Evolutionary conservation across 768 basidiomycete genomes (phyloP).

Genomic region (Amanita pseudoporphyria): DNA sequence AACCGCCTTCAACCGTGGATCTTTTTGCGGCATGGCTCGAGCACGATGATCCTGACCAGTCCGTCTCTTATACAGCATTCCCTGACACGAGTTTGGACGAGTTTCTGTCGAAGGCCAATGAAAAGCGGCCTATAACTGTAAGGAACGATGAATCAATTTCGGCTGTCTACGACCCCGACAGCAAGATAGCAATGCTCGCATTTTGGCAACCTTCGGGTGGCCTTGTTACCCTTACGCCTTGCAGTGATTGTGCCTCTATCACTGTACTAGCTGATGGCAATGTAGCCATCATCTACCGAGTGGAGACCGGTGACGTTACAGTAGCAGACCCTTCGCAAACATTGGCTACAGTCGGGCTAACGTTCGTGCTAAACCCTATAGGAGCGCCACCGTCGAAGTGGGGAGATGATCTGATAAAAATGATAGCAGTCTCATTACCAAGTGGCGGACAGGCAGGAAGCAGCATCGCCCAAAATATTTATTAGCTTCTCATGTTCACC

Average conservation of each 20-base stretch:
- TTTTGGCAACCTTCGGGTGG: slow-evolving; percentile 48
- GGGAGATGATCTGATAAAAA: slow-evolving; percentile 18
- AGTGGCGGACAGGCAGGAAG: slow-evolving; percentile 39
- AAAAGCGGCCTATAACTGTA: slow-evolving; percentile 25
- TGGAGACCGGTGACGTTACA: slow-evolving; percentile 33
- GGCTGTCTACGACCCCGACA: slow-evolving; percentile 36
- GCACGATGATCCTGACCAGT: slow-evolving; percentile 22
- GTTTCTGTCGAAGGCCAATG: slow-evolving; percentile 29
- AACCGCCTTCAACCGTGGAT: slow-evolving; percentile 46
- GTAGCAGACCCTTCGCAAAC: slow-evolving; percentile 63
- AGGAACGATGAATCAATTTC: slow-evolving; percentile 39
- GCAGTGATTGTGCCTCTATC: slow-evolving; percentile 14
- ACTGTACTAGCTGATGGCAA: slow-evolving; percentile 31
- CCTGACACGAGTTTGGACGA: slow-evolving; percentile 34
- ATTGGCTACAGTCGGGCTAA: slow-evolving; percentile 25
- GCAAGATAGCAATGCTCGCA: slow-evolving; percentile 35
- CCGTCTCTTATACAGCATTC: slow-evolving; percentile 44
- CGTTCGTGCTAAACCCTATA: slow-evolving; percentile 19
- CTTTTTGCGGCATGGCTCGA: slow-evolving; percentile 59
- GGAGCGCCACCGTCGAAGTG: slow-evolving; percentile 18
- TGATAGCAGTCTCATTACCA: slow-evolving; percentile 32
- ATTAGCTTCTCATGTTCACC: background rate
- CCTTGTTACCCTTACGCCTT: slow-evolving; percentile 25
- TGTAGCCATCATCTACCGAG: slow-evolving; percentile 32
- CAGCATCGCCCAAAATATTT: slow-evolving; percentile 23